Evolutionary conservation across 2,329 filamentous ascomycete genomes (phyloP), one percentile per base, ranked within the genome.

Genomic region (Cordyceps sp.): DNA sequence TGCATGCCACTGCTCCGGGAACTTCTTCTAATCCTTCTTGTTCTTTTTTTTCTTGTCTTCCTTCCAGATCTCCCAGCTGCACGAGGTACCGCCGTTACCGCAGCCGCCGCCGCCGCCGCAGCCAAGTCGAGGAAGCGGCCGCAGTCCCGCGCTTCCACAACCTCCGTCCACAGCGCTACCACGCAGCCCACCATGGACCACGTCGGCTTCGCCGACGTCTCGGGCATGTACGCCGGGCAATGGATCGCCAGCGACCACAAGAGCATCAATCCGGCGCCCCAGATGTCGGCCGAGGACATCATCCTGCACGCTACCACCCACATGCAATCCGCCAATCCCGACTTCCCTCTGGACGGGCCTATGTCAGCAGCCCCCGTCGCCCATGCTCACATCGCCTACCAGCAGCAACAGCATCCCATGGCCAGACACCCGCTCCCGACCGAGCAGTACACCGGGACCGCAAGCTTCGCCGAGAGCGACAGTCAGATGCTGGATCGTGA

Each of bases 401-500:
- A 62, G n/a, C 49, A 40, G 15, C 55, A 59, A 29, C 62, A 64
- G 19, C 46, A 50, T 15, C 37, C 37, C 40, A 52, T 57, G 39
- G 45, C 52, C 20, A 56, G 66, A 14, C 69, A 71, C 39, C 61
- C 66, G 13, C 50, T 73, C n/a, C 59, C 66, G 6, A 52, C 55
- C 31, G 70, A 76, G 26, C 59, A 62, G 24, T 74, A 65, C 42
- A 57, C 53, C 23, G 54, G 55, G 26, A 64, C 62, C 40, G 54
- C 56, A 37, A 72, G 63, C 47, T 74, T 72, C 42, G 63, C 61
- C 20, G 70, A 75, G 36, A 57, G 51, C 21, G 69, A 75, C 33
- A 66, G 62, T 41, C 69, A 75, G 43, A 60, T 76, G 56, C 47
- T 73, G 42, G 71, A 74, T 34, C 63, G 66, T 30, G 70, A 75